phyloP scores from a whole-genome alignment of 169 alveolate genomes.

The Cryptosporidium sp. region DNA sequence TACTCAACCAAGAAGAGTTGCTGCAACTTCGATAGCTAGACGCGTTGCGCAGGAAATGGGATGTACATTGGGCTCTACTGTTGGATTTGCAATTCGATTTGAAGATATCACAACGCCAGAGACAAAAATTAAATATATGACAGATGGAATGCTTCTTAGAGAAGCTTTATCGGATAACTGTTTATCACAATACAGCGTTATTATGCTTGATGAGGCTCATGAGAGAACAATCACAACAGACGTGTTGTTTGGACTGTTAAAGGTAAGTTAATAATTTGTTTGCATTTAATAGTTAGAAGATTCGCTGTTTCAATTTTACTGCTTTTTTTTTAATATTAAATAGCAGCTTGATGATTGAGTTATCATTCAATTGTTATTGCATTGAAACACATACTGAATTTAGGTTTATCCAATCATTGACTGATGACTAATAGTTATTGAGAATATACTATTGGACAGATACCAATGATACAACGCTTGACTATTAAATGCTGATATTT shows the following conservation, averaged over 20 bases:
- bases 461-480: constrained; percentile 84
- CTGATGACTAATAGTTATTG: constrained; percentile 62
- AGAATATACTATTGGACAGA: constrained; percentile 83
- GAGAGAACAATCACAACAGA: constrained; percentile 99
- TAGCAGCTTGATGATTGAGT: background rate
- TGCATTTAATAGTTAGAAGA: background rate
- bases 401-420: constrained; percentile 24
- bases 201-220: constrained; percentile 99
- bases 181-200: constrained; percentile 91
- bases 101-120: constrained; percentile 97
- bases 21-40: constrained; percentile 97
- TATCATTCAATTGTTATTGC: constrained; percentile 1
- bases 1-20: constrained; percentile 99
- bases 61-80: constrained; percentile 97
- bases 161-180: constrained; percentile 95
- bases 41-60: constrained; percentile 99
- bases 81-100: constrained; percentile 96
- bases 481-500: background rate
- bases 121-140: constrained; percentile 98
- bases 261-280: constrained; percentile 80
- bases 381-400: constrained; percentile 9
- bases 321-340: background rate
- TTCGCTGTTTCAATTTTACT: background rate
- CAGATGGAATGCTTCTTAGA: constrained; percentile 99
- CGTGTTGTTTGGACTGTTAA: constrained; percentile 96